These are phyloP conservation scores for Amanita pallidorosea DNA, from an alignment of 768 basidiomycete genomes.

Conservation along the genomic window DNA sequence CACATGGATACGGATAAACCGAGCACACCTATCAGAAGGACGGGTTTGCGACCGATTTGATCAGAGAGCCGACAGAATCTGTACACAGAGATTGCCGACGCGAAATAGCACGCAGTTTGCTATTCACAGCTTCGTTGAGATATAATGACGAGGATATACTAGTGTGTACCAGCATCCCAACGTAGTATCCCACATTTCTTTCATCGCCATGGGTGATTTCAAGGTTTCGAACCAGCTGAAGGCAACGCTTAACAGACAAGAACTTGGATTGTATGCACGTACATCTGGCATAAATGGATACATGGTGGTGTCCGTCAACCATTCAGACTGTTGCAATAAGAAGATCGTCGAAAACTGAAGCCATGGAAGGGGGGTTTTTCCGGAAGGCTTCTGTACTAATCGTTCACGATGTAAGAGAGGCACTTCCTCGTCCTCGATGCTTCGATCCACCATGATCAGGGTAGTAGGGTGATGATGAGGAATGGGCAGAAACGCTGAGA, in stretches of 20 bases:
- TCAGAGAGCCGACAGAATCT: constrained; percentile 71
- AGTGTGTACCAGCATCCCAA: constrained; percentile 49
- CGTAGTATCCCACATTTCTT: constrained; percentile 11
- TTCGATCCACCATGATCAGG: background rate
- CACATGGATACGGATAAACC: constrained; percentile 63
- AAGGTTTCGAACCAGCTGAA: constrained; percentile 51
- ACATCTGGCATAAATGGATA: constrained; percentile 73
- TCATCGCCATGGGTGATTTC: constrained; percentile 64
- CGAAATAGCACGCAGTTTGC: constrained; percentile 74
- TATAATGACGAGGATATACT: no score
- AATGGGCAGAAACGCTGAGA: background rate
- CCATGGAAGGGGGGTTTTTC: no score
- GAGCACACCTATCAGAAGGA: constrained; percentile 53
- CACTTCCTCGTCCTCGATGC: background rate
- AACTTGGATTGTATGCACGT: constrained; percentile 9
- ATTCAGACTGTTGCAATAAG: constrained; percentile 67
- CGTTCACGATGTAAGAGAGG: constrained; percentile 6
- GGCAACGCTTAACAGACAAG: background rate
- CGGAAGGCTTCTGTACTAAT: constrained; percentile 41
- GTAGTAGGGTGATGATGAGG: background rate
- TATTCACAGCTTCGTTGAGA: constrained; percentile 13
- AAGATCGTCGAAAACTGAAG: constrained; percentile 44
- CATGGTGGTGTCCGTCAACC: constrained; percentile 65
- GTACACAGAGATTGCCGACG: constrained; percentile 59
- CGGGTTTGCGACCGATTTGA: constrained; percentile 64